Evolutionary conservation across 2,329 filamentous ascomycete genomes (phyloP).

Genomic region (Mycosphaerella sp.): DNA sequence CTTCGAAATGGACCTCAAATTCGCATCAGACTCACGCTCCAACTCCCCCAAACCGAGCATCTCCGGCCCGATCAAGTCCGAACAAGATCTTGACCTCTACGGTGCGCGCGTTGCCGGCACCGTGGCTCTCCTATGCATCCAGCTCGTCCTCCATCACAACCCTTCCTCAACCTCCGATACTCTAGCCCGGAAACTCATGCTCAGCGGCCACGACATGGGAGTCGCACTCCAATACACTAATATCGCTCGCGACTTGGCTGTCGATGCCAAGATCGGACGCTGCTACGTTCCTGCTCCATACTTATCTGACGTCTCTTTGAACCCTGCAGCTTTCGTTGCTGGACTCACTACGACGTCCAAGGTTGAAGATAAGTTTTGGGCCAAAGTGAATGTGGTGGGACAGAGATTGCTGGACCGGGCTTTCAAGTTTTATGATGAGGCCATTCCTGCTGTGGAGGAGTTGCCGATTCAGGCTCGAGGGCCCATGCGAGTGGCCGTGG

Average conservation of each 20-base stretch:
- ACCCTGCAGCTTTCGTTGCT: conserved; percentile 49
- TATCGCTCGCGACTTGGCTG: conserved; percentile 65
- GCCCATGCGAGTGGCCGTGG: conserved; percentile 62
- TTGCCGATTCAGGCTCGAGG: conserved; percentile 56
- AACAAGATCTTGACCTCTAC: conserved; percentile 56
- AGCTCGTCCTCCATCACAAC: conserved; percentile 58
- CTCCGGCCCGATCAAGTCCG: conserved; percentile 50
- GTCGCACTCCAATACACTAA: conserved; percentile 71
- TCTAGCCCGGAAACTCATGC: conserved; percentile 43
- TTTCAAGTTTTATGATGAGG: conserved; percentile 53
- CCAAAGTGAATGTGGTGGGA: conserved; percentile 47
- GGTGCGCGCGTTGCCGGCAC: conserved; percentile 64
- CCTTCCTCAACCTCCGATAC: conserved; percentile 26
- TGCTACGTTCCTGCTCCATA: conserved; percentile 63
- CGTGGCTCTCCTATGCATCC: conserved; percentile 61
- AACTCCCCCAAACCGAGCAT: neutral
- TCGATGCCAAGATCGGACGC: conserved; percentile 58
- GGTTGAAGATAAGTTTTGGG: conserved; percentile 39
- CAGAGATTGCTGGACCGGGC: conserved; percentile 53
- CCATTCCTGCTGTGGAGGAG: conserved; percentile 52
- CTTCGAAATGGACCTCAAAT: conserved; percentile 61
- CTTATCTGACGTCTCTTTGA: conserved; percentile 53
- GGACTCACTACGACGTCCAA: conserved; percentile 21
- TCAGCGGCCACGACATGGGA: conserved; percentile 60
- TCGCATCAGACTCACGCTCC: conserved; percentile 32